Conservation (phyloP, 495 filamentous ascomycete genomes). For the Antarctomyces pellizariae region DNA sequence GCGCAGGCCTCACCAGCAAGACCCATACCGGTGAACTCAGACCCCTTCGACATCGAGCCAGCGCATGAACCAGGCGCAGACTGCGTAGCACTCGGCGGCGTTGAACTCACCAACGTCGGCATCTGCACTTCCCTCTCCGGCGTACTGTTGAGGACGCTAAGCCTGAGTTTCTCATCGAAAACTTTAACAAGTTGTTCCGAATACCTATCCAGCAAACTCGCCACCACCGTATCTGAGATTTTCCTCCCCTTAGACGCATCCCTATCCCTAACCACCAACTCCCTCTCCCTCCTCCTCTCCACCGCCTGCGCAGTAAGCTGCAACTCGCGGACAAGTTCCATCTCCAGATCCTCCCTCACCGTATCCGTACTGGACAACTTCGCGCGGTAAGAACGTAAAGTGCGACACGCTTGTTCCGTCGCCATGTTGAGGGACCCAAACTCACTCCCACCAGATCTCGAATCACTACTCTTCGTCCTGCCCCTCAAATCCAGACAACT, state of each 20-base stretch:
- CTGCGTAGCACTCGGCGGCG: too few relatives aligned
- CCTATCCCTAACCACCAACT: constrained; percentile 17
- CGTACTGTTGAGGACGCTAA: too few relatives aligned
- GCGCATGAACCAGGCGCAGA: too few relatives aligned
- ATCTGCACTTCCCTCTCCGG: too few relatives aligned
- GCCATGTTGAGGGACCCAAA: constrained; percentile 47
- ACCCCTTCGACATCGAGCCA: too few relatives aligned
- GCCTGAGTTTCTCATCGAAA: constrained; percentile 42
- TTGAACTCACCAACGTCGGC: too few relatives aligned
- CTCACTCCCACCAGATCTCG: constrained; percentile 21
- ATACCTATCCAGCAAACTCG: constrained; percentile 43
- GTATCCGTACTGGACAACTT: constrained; percentile 41
- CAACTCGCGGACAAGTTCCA: constrained; percentile 62
- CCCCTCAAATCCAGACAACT: constrained; percentile 30
- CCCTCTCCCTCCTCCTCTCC: constrained; percentile 33
- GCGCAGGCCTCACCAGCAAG: too few relatives aligned
- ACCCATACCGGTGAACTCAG: too few relatives aligned
- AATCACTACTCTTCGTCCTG: constrained; percentile 26
- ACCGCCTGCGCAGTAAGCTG: constrained; percentile 49
- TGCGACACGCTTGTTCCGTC: constrained; percentile 59
- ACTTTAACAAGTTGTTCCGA: constrained; percentile 43
- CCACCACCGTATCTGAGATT: constrained; percentile 33
- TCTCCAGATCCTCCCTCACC: constrained; percentile 37
- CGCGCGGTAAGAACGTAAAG: constrained; percentile 61
- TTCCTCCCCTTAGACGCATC: constrained; percentile 22